Evolutionary conservation across 2,329 filamentous ascomycete genomes (phyloP).

Genomic region (Trichoderma sp.): DNA sequence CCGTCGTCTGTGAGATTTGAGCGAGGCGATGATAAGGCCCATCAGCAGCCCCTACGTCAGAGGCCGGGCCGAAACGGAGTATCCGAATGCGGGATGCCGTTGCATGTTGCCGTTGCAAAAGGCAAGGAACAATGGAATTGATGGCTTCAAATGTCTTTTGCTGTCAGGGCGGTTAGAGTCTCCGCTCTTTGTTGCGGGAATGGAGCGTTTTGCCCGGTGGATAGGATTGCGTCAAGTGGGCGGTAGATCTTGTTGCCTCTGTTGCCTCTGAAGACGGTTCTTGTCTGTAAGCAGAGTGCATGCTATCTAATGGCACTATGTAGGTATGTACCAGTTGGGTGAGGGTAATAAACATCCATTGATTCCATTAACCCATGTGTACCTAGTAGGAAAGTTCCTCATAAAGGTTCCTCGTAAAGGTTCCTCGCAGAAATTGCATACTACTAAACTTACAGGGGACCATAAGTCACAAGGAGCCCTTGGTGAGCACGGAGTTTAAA

Average conservation of each 20-base stretch:
- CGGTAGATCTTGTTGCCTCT: slow-evolving; percentile 1
- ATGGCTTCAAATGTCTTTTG: neutral
- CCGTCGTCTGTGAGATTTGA: too few species aligned
- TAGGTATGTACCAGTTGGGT: too few species aligned
- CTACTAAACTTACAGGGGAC: neutral
- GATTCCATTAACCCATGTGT: neutral
- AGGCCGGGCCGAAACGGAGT: slow-evolving; percentile 11
- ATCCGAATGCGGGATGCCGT: neutral
- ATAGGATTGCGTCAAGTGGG: slow-evolving; percentile 8
- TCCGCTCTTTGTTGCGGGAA: neutral
- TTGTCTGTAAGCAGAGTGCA: neutral
- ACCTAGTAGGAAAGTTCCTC: neutral
- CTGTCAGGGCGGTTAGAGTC: neutral
- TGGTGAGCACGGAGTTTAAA: neutral
- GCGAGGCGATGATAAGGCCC: neutral
- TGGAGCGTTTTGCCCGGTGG: neutral
- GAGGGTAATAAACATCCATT: too few species aligned
- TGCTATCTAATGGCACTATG: neutral
- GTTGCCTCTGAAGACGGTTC: neutral
- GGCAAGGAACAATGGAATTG: neutral
- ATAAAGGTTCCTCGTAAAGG: neutral
- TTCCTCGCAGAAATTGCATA: neutral
- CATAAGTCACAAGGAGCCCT: neutral
- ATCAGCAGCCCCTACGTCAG: neutral
- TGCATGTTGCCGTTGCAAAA: neutral